Conservation (phyloP, 2,329 filamentous ascomycete species). For the Raffaelea albimanens region DNA sequence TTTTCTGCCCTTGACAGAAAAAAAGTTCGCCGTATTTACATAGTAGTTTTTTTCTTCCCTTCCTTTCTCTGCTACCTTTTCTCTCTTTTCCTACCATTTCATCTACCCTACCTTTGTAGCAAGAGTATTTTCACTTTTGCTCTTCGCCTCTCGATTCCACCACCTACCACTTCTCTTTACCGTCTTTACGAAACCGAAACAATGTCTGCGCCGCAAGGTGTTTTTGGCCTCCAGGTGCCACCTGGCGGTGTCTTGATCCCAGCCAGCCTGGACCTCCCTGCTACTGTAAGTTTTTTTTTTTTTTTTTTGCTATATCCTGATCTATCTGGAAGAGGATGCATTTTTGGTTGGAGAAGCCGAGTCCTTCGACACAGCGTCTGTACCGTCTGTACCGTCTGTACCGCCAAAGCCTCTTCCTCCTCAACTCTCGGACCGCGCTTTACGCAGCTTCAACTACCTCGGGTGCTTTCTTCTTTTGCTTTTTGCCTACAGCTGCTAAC, state of each 20-base stretch:
- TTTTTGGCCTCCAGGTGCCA: slow-evolving; percentile 90
- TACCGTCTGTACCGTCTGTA: too few species aligned
- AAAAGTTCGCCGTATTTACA: slow-evolving; percentile 6
- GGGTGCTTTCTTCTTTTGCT: not conserved
- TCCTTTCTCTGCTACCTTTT: slow-evolving; percentile 1
- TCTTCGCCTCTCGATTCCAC: slow-evolving; percentile 17
- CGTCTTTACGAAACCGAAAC: too few species aligned
- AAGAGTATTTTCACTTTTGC: slow-evolving; percentile 10
- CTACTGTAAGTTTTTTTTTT: slow-evolving; percentile 56
- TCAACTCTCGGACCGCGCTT: not conserved
- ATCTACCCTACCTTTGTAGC: not conserved
- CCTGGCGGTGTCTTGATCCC: slow-evolving; percentile 75
- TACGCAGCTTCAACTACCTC: too few species aligned
- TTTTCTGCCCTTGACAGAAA: slow-evolving; percentile 11
- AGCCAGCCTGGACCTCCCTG: slow-evolving; percentile 68
- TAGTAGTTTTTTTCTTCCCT: not conserved
- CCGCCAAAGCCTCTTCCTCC: not conserved
- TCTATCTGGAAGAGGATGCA: too few species aligned
- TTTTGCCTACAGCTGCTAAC: not conserved
- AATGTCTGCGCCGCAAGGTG: slow-evolving; percentile 13
- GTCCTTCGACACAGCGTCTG: too few species aligned
- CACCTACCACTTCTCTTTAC: not conserved
- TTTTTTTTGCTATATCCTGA: too few species aligned
- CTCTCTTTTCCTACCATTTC: slow-evolving; percentile 3
- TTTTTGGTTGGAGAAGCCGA: too few species aligned